phyloP scores from a whole-genome alignment of 305 asterid species.

The Fraxinus ornus region DNA sequence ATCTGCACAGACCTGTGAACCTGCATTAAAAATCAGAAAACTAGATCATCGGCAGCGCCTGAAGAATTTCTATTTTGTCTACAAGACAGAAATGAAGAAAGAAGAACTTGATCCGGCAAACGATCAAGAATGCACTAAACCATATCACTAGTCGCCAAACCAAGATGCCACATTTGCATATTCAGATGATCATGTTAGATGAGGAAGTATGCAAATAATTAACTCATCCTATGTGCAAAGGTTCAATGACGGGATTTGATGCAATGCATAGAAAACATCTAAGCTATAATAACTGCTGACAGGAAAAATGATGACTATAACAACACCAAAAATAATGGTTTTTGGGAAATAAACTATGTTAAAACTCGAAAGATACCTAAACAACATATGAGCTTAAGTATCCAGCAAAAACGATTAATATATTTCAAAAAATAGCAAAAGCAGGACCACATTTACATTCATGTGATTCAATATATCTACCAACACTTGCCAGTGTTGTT shows the following conservation, averaged over 20 bases:
- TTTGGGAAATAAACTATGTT: not conserved
- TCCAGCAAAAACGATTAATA: not conserved
- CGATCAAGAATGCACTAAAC: not conserved
- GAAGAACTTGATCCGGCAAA: not conserved
- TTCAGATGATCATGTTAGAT: not conserved
- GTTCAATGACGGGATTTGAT: not conserved
- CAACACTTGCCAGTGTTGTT: not conserved
- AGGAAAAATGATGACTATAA: not conserved
- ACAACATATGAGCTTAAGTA: not conserved
- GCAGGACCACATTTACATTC: not conserved
- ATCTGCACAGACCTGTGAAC: slow-evolving; percentile 92
- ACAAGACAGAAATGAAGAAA: not conserved
- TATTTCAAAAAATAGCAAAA: not conserved
- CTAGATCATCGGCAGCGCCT: not conserved
- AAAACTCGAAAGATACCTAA: not conserved
- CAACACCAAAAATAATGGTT: not conserved
- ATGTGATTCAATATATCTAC: not conserved
- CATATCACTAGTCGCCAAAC: not conserved
- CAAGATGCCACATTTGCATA: not conserved
- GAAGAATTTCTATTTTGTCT: not conserved
- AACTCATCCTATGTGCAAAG: not conserved
- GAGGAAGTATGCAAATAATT: not conserved
- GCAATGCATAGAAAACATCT: not conserved
- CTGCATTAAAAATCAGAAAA: slow-evolving; percentile 38
- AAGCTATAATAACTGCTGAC: not conserved